These are phyloP conservation scores for Ambrosia trifida DNA, from an alignment of 129 eudicot species.

Conservation along the genomic window DNA sequence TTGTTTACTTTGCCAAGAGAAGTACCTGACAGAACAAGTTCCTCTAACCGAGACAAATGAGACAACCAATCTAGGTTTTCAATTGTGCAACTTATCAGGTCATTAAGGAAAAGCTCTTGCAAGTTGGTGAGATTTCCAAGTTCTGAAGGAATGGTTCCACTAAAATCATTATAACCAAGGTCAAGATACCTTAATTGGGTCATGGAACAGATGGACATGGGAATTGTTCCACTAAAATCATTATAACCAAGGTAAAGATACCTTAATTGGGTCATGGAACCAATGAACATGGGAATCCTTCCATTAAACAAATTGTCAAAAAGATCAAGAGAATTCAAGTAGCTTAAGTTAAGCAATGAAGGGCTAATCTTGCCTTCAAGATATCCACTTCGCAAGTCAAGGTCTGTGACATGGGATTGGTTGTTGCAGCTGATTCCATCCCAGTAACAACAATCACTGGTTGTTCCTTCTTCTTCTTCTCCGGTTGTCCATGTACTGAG, in stretches of 20 bases:
- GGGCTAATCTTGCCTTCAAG: constrained; percentile 32
- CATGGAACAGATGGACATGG: constrained; percentile 6
- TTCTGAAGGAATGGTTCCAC: constrained; percentile 24
- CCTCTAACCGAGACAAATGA: neutral
- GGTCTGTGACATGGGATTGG: constrained; percentile 27
- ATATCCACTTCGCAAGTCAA: too few relatives aligned
- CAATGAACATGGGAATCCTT: too few relatives aligned
- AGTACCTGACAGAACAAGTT: constrained; percentile 6
- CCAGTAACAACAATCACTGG: constrained; percentile 5
- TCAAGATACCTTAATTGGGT: neutral
- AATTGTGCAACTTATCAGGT: neutral
- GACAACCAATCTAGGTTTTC: constrained; percentile 13
- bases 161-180: neutral
- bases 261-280: too few relatives aligned
- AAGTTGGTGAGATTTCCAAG: constrained; percentile 27
- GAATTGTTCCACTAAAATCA: neutral
- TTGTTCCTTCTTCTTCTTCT: neutral
- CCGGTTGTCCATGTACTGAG: constrained; percentile 24
- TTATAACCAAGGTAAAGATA: neutral
- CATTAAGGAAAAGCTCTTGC: neutral
- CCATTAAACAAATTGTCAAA: too few relatives aligned
- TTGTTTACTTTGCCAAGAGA: constrained; percentile 16
- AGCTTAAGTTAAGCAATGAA: constrained; percentile 28
- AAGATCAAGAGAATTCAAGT: constrained; percentile 16
- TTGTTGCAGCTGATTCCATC: constrained; percentile 20